Percentiles rank a stretch among this genome's conserved stretches.
These are phyloP conservation scores for Bruguiera gymnorhiza DNA, from an alignment of 345 rosid genomes.

Conservation along the genomic window DNA sequence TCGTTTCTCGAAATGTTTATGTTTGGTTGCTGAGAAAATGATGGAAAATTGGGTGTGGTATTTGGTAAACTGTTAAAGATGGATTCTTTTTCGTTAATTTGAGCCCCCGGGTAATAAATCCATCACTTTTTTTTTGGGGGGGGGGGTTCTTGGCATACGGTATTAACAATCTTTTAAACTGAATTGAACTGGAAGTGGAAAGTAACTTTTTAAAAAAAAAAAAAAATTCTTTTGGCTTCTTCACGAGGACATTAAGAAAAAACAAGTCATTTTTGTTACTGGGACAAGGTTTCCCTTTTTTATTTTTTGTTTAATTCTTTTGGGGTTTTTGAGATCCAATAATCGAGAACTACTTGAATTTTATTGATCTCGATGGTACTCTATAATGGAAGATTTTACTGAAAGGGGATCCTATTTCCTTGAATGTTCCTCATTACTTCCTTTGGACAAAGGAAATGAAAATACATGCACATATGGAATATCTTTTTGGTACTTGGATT, in stretches of 20 bases:
- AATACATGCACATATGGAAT: no score
- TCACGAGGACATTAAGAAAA: slow-evolving; percentile 1
- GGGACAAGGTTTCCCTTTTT: neutral
- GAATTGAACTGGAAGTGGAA: no score
- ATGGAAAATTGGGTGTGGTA: neutral
- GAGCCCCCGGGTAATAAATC: neutral
- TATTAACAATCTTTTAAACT: no score
- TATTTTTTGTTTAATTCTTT: neutral
- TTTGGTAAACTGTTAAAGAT: neutral
- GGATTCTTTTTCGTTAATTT: neutral
- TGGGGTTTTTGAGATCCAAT: neutral
- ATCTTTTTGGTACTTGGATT: no score
- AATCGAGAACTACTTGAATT: neutral
- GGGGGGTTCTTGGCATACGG: no score
- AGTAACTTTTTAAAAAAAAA: no score
- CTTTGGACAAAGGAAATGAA: no score
- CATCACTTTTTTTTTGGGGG: neutral
- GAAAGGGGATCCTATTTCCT: no score
- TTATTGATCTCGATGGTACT: neutral
- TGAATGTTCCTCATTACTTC: no score
- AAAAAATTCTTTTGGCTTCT: slow-evolving; percentile 3
- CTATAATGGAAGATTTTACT: neutral
- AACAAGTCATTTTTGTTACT: neutral
- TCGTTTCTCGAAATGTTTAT: neutral
- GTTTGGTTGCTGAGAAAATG: slow-evolving; percentile 4